phyloP scores from a whole-genome alignment of 208 protist species.

The Leptomonas pyrrhocoris region DNA sequence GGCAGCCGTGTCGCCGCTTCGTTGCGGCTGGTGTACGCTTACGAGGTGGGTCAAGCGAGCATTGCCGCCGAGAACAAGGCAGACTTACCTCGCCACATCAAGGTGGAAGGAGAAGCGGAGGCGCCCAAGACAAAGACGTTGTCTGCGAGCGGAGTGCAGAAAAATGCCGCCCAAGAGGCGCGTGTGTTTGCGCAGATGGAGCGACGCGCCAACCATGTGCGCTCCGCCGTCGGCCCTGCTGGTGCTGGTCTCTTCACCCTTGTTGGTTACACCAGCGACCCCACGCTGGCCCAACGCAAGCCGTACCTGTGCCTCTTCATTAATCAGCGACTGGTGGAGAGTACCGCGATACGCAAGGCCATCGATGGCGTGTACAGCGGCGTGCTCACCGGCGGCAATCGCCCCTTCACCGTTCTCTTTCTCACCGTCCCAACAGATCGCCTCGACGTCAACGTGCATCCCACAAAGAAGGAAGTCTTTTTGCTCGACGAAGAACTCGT shows the following conservation, averaged over 20 bases:
- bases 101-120: background rate
- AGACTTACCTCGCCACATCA: background rate
- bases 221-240: conserved; percentile 28
- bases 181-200: conserved; percentile 34
- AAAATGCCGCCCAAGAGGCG: conserved; percentile 2
- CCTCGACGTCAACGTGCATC: conserved; percentile 99
- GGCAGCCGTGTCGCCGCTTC: conserved; percentile 59
- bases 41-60: conserved; percentile 19
- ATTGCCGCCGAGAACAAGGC: background rate
- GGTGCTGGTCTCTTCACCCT: conserved; percentile 68
- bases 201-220: conserved; percentile 25
- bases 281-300: conserved; percentile 66
- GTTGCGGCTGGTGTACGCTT: conserved; percentile 59
- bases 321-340: conserved; percentile 88
- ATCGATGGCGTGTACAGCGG: conserved; percentile 91
- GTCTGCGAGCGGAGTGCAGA: background rate
- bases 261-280: conserved; percentile 80
- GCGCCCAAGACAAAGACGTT: background rate
- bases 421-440: conserved; percentile 89
- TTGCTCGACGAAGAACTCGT: conserved; percentile 87
- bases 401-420: conserved; percentile 95
- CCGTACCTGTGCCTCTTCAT: conserved; percentile 80
- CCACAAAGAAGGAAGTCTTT: conserved; percentile 96
- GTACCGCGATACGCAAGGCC: conserved; percentile 76
- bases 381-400: conserved; percentile 86